Conservation (phyloP, 441 rosid species). For the Codiaeum variegatum region DNA sequence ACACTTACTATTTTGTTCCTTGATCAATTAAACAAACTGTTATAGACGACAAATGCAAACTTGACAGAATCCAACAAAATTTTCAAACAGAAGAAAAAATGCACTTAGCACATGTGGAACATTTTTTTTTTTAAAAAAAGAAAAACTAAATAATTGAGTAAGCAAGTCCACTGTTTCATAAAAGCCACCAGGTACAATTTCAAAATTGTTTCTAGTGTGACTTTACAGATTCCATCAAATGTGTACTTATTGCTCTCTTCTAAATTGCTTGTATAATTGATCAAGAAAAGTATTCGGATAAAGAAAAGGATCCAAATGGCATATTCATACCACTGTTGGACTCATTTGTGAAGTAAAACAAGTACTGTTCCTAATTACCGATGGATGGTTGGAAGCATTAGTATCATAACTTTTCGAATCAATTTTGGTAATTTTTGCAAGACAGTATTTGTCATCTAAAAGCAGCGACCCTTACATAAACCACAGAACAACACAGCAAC, state of each 20-base stretch:
- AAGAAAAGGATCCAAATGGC: background rate
- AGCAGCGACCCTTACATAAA: background rate
- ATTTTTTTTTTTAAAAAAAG: too few relatives aligned
- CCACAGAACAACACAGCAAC: background rate
- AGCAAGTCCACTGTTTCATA: background rate
- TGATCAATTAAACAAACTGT: background rate
- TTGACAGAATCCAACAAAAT: background rate
- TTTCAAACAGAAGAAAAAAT: background rate
- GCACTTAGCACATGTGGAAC: background rate
- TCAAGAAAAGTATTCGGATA: background rate
- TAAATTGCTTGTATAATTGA: background rate
- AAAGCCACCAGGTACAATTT: background rate
- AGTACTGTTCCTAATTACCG: background rate
- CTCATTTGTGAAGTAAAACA: background rate
- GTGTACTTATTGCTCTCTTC: background rate
- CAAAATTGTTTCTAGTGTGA: background rate
- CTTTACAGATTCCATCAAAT: background rate
- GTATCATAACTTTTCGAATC: background rate
- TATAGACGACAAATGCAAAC: background rate
- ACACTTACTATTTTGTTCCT: background rate
- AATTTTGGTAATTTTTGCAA: background rate
- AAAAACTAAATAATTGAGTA: background rate
- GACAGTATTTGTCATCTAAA: background rate
- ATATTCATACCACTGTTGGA: background rate
- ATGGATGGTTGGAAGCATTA: background rate